phyloP scores from a whole-genome alignment of 768 basidiomycete species.

The Erythrobasidium yunnanense region DNA sequence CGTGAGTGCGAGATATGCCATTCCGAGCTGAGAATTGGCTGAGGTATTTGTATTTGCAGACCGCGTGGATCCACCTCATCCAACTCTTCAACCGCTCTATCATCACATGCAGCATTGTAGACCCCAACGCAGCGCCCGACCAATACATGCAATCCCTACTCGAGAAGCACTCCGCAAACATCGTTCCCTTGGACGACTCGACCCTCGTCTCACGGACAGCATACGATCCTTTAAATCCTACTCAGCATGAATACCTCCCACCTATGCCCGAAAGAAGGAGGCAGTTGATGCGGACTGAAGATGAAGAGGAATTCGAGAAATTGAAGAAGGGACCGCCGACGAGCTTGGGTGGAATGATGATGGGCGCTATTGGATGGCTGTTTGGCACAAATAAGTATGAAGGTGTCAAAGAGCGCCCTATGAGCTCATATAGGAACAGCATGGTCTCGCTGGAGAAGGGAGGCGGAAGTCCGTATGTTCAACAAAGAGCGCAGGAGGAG shows the following conservation, averaged over 20 bases:
- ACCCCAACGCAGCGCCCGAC: neutral
- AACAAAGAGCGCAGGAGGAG: neutral
- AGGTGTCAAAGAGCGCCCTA: neutral
- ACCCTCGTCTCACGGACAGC: neutral
- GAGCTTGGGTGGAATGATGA: neutral
- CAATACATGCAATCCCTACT: neutral
- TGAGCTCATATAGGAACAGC: neutral
- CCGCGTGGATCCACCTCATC: neutral
- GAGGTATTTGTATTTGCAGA: no score
- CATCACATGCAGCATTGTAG: neutral
- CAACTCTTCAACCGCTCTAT: neutral
- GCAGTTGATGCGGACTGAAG: neutral
- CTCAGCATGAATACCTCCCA: neutral
- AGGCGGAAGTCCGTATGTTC: neutral
- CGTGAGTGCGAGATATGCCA: no score
- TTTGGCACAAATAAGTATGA: neutral
- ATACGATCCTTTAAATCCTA: neutral
- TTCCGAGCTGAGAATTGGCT: no score
- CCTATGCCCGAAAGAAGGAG: neutral
- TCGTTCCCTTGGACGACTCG: neutral
- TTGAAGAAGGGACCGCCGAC: neutral
- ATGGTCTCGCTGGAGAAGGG: neutral
- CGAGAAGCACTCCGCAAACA: neutral
- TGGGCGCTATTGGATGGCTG: neutral
- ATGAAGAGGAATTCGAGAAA: neutral